Evolutionary conservation across 768 basidiomycete genomes (phyloP).

Genomic region (Leucocoprinus leucothites): DNA sequence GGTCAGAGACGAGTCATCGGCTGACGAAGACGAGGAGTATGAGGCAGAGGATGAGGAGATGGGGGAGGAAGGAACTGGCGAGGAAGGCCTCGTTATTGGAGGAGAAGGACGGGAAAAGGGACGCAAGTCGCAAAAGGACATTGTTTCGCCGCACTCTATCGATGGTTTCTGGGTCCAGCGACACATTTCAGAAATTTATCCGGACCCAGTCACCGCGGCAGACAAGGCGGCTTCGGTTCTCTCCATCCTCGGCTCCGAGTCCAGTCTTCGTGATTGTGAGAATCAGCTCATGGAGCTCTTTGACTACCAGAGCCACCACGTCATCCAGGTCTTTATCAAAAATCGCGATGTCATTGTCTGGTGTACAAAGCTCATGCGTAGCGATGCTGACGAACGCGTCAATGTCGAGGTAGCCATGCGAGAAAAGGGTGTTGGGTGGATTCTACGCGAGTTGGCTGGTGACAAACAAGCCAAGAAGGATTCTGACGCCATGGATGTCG

Average conservation of each 20-base stretch:
- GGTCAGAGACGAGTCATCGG: conserved; percentile 77
- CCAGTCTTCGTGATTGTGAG: conserved; percentile 16
- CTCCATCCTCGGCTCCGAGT: conserved; percentile 23
- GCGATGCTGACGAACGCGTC: conserved; percentile 82
- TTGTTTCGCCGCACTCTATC: conserved; percentile 85
- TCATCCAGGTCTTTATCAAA: conserved; percentile 87
- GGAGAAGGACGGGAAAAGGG: conserved; percentile 49
- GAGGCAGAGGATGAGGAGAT: conserved; percentile 39
- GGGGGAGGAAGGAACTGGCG: conserved; percentile 33
- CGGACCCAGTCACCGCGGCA: conserved; percentile 92
- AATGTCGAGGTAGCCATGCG: conserved; percentile 98
- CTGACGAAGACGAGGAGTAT: conserved; percentile 55
- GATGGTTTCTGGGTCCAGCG: conserved; percentile 99
- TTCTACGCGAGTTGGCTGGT: conserved; percentile 82
- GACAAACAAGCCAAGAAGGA: conserved; percentile 55
- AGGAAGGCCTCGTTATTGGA: conserved; percentile 79
- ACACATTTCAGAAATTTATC: conserved; percentile 84
- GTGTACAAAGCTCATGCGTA: conserved; percentile 95
- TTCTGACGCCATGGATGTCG: conserved; percentile 75
- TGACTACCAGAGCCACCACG: conserved; percentile 91
- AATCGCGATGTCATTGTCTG: conserved; percentile 96
- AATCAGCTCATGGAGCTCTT: conserved; percentile 85
- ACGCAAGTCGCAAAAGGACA: conserved; percentile 65
- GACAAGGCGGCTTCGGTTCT: conserved; percentile 88
- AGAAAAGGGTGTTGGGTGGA: conserved; percentile 96